Evolutionary conservation across 495 filamentous ascomycete genomes (phyloP), one percentile per base, ranked within the genome.

Genomic region (Penicillium taxi): DNA sequence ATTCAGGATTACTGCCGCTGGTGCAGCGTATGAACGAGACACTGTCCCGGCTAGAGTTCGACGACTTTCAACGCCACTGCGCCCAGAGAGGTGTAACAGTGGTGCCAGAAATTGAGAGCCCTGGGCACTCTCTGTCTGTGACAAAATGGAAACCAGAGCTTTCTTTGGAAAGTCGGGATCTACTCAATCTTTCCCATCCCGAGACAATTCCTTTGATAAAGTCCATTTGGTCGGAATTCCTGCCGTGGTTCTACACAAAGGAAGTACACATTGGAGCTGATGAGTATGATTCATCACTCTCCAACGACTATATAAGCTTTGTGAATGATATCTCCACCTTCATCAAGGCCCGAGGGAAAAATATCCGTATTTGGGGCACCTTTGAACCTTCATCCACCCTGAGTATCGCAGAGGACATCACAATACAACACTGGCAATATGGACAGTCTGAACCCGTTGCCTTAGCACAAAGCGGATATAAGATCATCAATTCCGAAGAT

Each of bases 91-190:
- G 73, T 4, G 52, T 77, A 9, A 73, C 72, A 1, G 58, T 77
- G 1, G 66, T 75, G 2, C 73, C 72, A 0, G 73, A 77, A 44
- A 72, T 77, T 15, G 72, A 77, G 47, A 56, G 67, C 6, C 73
- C 73, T 0, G 73, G 73, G 0, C 73, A 77, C 37, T 66, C 61
- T 29, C 37, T 77, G 9, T 59, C 62, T 4, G 58, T 75, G 24
- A 77, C 73, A 0, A 75, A 75, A 46, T 75, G 71, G 71, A 75
- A 68, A 42, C 73, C 72, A 0, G 64, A 73, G 26, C 47, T 77
- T 3, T 64, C 73, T 0, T 48, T 77, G n/a, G 41, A 56, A n/a
- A 56, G 62, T 22, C 63, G 53, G 13, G 72, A 75, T 33, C 47
- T 77, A 28, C 57, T 77, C 3, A 74, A 77, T 39, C 45, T 77